phyloP scores from a whole-genome alignment of 2,329 filamentous ascomycete genomes.

The Aureobasidium zeae region DNA sequence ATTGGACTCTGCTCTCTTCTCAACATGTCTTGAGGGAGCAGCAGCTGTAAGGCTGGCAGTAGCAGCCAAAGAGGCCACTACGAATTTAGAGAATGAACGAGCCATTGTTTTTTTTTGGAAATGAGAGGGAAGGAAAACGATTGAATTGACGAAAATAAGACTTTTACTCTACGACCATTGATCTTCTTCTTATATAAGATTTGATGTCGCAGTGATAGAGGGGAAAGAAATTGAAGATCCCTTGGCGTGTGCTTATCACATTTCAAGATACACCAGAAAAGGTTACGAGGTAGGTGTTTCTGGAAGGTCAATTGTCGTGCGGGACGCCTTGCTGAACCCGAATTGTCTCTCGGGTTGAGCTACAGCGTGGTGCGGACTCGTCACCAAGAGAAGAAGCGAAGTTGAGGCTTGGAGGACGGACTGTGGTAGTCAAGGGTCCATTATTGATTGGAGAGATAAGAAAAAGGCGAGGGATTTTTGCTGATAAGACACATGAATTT shows the following conservation, averaged over 20 bases:
- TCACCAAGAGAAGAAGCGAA: no score
- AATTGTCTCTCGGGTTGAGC: no score
- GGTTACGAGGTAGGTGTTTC: no score
- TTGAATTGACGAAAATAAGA: neutral
- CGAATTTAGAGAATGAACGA: constrained; percentile 9
- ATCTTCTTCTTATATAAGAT: constrained; percentile 3
- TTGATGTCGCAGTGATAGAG: neutral
- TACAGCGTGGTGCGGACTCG: no score
- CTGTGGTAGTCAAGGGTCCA: neutral
- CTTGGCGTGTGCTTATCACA: constrained; percentile 13
- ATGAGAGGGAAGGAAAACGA: neutral
- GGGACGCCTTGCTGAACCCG: no score
- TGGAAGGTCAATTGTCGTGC: no score
- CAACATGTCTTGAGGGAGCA: constrained; percentile 4
- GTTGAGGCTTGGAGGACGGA: no score
- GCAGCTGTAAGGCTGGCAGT: constrained; percentile 7
- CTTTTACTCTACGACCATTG: neutral
- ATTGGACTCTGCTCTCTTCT: neutral
- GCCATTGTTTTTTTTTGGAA: no score
- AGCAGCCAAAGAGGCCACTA: constrained; percentile 6
- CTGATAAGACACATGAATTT: neutral
- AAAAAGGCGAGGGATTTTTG: neutral
- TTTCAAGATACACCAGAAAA: no score
- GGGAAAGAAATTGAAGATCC: neutral
- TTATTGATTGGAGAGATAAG: constrained; percentile 6